Evolutionary conservation across 2,329 filamentous ascomycete species (phyloP), one percentile per base, ranked within the genome.

Genomic region (Arthrobotrys sphaeroides): DNA sequence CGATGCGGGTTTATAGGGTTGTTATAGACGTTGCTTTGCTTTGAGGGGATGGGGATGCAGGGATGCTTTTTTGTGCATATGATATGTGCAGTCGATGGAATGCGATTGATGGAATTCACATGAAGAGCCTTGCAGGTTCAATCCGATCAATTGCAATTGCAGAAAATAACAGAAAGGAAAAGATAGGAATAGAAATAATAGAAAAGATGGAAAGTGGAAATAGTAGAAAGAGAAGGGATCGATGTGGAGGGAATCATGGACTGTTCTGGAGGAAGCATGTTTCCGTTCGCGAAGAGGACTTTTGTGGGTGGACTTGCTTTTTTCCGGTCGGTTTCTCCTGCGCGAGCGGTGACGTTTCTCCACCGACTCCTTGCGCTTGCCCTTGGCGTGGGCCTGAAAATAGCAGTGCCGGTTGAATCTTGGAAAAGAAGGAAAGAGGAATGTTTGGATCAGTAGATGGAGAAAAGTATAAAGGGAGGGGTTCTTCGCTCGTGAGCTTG

Each of bases 321-420:
- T 65, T 65, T 65, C 20, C 24, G n/a, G n/a, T n/a, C n/a, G n/a
- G n/a, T 28, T 16, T 42, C 31, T 18, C n/a, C 10, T 28, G 13
- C n/a, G 31, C 26, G 5, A 20, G 28, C 1, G 7, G 36, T 28
- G 26, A 33, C 28, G 43, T 66, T n/a, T 53, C 33, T 24, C 45
- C 47, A 53, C 47, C 61, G 61, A 10, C 61, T n/a, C 18, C 22
- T 53, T n/a, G 26, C 36, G 20, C 24, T 12, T 18, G n/a, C 42
- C 45, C 28, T 66, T 66, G 61, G 45, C 45, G 24, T 18, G 20
- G 28, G 10, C 28, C 62, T 66, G 62, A 66, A 66, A 66, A 66
- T 66, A 66, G 62, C 36, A 55, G 31, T 43, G 60, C 42, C n/a
- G n/a, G n/a, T n/a, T n/a, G n/a, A n/a, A n/a, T n/a, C n/a, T n/a